These are phyloP conservation scores for Boletus reticulatus DNA, from an alignment of 768 basidiomycete species.

Conservation along the genomic window DNA sequence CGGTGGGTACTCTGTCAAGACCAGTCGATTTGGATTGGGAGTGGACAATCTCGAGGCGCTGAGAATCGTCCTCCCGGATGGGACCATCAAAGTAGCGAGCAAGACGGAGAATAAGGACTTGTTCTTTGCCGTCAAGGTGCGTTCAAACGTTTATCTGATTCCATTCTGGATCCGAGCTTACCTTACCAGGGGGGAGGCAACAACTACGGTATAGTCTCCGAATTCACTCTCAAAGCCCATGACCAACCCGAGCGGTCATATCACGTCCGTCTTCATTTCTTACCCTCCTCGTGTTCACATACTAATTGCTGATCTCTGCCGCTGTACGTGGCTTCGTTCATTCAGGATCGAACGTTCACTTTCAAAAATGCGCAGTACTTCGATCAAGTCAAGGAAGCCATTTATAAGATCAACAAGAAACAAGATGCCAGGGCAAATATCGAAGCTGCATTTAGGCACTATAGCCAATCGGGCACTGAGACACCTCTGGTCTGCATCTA, in stretches of 20 bases:
- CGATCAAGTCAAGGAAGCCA: conserved; percentile 5
- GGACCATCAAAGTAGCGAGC: conserved; percentile 6
- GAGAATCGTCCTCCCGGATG: conserved; percentile 31
- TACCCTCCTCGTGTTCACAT: too few species aligned
- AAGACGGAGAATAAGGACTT: background rate
- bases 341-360: background rate
- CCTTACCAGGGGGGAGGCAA: conserved; percentile 23
- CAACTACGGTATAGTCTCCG: conserved; percentile 28
- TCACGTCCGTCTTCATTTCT: background rate
- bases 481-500: too few species aligned
- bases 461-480: background rate
- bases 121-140: conserved; percentile 8
- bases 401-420: background rate
- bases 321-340: background rate
- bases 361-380: background rate
- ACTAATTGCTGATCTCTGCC: background rate
- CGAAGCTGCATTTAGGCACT: conserved; percentile 6
- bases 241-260: background rate
- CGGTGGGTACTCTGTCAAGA: conserved; percentile 36
- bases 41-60: conserved; percentile 33
- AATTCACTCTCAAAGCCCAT: conserved; percentile 22
- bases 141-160: background rate
- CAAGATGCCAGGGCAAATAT: conserved; percentile 6
- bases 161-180: background rate
- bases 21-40: conserved; percentile 33